Evolutionary conservation across 495 filamentous ascomycete species (phyloP).

Genomic region (Pyronema domesticum): DNA sequence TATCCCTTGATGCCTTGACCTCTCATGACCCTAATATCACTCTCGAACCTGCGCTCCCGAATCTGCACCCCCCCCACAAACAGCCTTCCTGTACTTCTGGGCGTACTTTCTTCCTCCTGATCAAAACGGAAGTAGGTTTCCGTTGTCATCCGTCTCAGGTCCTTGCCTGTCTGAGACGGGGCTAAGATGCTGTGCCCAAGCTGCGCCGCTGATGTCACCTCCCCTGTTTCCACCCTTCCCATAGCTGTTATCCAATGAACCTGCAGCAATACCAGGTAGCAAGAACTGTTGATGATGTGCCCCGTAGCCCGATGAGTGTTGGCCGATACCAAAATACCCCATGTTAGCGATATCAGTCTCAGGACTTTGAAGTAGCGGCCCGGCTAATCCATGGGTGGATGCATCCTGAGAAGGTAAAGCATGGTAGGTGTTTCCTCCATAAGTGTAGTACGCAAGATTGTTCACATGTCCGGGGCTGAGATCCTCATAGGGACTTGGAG

Average conservation of each 20-base stretch:
- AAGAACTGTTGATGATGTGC: not conserved
- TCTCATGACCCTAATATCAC: no score
- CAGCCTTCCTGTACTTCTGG: no score
- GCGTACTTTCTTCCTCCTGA: not conserved
- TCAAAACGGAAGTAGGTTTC: not conserved
- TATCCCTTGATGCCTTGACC: no score
- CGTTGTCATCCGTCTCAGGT: not conserved
- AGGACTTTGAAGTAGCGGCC: not conserved
- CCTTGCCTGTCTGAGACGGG: not conserved
- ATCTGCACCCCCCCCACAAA: no score
- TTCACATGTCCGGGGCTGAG: not conserved
- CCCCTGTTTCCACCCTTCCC: not conserved
- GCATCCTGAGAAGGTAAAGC: not conserved
- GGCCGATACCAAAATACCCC: not conserved
- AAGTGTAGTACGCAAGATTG: not conserved
- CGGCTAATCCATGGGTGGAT: not conserved
- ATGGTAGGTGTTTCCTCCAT: not conserved
- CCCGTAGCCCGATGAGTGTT: not conserved
- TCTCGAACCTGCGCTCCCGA: no score
- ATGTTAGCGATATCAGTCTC: not conserved
- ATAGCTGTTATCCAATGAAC: not conserved
- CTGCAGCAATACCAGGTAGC: not conserved
- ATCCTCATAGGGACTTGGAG: conserved; percentile 1
- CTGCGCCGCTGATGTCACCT: not conserved
- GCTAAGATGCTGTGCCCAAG: not conserved